Base-by-base conservation (phyloP, 768 basidiomycete genomes). In the Collybia sp. region DNA sequence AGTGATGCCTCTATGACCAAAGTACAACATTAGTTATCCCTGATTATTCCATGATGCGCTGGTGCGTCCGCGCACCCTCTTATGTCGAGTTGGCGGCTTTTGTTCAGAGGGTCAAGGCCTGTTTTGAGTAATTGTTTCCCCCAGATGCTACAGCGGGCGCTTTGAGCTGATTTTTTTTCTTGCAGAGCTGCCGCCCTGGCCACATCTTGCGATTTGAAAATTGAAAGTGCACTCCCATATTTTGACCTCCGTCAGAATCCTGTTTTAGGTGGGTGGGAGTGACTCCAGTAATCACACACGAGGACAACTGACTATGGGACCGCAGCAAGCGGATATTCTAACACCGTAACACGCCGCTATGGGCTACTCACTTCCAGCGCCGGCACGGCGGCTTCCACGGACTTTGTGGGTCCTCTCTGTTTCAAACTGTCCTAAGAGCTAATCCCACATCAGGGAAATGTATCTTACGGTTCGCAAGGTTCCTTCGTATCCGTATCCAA, bases 1-100 rank as follows among this genome's bases (percentile, higher is more conserved):
- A 13, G 15, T 12, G 13, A 46, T 43, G 17, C 38, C 47, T 34
- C 48, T 33, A 4, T 30, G 32, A 25, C 39, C 37, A 40, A 25
- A 47, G 11, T 31, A 30, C 13, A 20, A 9, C 36, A 15, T 2
- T 32, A 91, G 90, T 92, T 32, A 90, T 90, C 45, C 91, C 92
- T 1, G 89, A 91, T 59, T 85, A 90, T 53, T 74, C 88, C 25
- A 79, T 75, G 53, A 80, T 93, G 79, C 67, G 64, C 2, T 93
- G 87, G 79, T 60, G 79, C 19, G 76, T 83, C 13, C 78, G 91
- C 15, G 84, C 90, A 19, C 80, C 85, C 12, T 82, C 76, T 10
- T 72, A 71, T 51, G 66, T 59, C 34, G 82, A 87, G 47, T 61
- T 90, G 5, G 61, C 65, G 20, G 65, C 58, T 2, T 68, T 91